Evolutionary conservation across 176 grass and related monocot genomes (phyloP), one percentile per base, ranked within the genome.

Genomic region (Alloteropsis semialata): DNA sequence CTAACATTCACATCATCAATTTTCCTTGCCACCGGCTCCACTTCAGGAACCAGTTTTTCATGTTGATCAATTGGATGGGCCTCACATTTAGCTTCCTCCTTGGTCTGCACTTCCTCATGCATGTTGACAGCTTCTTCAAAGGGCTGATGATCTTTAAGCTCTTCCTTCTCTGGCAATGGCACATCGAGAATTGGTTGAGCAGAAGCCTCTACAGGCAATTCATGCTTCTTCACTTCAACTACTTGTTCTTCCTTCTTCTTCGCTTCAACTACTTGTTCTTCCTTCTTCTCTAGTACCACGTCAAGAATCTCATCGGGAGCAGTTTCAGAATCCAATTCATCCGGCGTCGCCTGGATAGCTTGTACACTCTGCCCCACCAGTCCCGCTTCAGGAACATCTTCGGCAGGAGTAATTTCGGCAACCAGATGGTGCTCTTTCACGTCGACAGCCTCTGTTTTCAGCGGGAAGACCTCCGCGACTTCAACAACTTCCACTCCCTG

Each of bases 71-170:
- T 75, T 3, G 75, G 16, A 15, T 4, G 8, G 10, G 15, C 30
- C 54, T 81, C 78, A 29, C 81, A 75, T 79, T 69, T 54, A 82
- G 57, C 71, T 74, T 92, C 72, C 51, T 57, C 69, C 64, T 69
- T 71, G 21, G 12, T 65, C 67, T 80, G 65, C 25, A 79, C 72
- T 82, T 79, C 57, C 63, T 72, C 54, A 48, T 39, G 29, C 18
- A 34, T 46, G 62, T 46, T 9, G 1, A 42, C 49, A 85, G 49
- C 81, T 77, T 82, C 38, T 76, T 75, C 75, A 5, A 36, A 4
- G 0, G 28, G 27, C 9, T 75, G 51, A 51, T 69, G 33, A 70
- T 22, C 22, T 64, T 79, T 51, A 39, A 72, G 62, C 6, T 70
- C 57, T 19, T 87, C 38, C 14, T 39, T 62, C 37, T 59, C 75